phyloP scores from a whole-genome alignment of 768 basidiomycete species.

The Podaxis mareebaensis region DNA sequence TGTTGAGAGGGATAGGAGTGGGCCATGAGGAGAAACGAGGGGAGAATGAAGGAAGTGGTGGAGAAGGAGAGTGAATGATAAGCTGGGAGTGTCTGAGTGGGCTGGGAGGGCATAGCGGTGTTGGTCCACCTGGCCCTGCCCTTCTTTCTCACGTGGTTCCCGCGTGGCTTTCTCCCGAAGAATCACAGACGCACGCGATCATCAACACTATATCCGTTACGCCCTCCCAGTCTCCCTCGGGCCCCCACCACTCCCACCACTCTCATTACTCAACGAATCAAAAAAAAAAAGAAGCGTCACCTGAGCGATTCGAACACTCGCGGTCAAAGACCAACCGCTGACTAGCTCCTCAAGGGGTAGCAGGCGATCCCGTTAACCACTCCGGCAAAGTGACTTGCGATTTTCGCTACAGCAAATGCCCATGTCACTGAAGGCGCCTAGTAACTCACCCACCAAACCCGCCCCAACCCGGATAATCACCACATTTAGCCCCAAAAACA shows the following conservation, averaged over 20 bases:
- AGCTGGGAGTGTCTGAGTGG: background rate
- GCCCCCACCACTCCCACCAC: background rate
- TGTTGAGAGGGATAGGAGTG: conserved; percentile 1
- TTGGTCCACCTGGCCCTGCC: conserved; percentile 20
- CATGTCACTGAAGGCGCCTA: background rate
- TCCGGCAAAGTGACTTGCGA: conserved; percentile 83
- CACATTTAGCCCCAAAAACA: background rate
- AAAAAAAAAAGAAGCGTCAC: conserved; percentile 27
- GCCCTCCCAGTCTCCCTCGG: too few species aligned
- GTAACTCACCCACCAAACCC: background rate
- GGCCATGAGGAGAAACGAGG: conserved; percentile 9
- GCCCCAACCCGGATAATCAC: background rate
- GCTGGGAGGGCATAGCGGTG: background rate
- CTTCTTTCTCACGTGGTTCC: conserved; percentile 43
- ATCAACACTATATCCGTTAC: too few species aligned
- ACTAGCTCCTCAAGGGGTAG: conserved; percentile 14
- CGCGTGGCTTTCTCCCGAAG: conserved; percentile 37
- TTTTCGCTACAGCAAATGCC: background rate
- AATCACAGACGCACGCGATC: background rate
- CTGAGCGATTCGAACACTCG: conserved; percentile 37
- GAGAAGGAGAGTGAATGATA: conserved; percentile 22
- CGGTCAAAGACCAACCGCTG: conserved; percentile 31
- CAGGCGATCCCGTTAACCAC: conserved; percentile 74
- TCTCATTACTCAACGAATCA: background rate
- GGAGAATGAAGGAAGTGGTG: conserved; percentile 17